phyloP scores from a whole-genome alignment of 75 land plant genomes.

The Larix kaempferi region DNA sequence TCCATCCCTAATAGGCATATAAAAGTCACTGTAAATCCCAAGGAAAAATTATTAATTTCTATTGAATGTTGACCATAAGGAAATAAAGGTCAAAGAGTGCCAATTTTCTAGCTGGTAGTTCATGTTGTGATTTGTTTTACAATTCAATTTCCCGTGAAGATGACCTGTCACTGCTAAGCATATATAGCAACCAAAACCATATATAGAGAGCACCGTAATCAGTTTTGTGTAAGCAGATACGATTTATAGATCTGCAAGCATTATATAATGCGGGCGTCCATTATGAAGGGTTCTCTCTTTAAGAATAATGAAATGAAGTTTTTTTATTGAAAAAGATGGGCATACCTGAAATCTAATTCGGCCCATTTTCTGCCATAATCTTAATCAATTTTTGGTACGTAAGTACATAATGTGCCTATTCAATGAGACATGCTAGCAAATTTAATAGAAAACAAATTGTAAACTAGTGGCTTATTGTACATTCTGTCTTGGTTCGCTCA shows the following conservation, averaged over 20 bases:
- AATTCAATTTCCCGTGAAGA: background rate
- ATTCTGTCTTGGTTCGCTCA: no score
- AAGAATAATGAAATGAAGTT: background rate
- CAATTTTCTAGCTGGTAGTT: background rate
- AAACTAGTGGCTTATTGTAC: no score
- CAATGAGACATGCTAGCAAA: no score
- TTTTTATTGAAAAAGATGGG: background rate
- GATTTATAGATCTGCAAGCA: background rate
- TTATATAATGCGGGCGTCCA: background rate
- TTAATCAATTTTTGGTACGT: background rate
- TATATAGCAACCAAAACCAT: background rate
- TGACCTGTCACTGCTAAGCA: background rate
- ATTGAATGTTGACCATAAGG: background rate
- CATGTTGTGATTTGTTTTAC: background rate
- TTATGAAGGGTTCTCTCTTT: background rate
- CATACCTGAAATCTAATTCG: background rate
- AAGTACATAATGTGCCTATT: no score
- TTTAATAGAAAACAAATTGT: no score
- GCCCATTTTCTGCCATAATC: background rate
- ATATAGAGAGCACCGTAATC: background rate
- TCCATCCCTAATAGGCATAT: background rate
- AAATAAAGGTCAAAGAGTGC: conserved; percentile 6
- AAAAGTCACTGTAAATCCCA: background rate
- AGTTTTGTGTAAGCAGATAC: no score
- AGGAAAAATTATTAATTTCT: background rate